Evolutionary conservation across 1,284 basidiomycete species (phyloP), one percentile per base, ranked within the genome.

Genomic region (Naganishia albida): DNA sequence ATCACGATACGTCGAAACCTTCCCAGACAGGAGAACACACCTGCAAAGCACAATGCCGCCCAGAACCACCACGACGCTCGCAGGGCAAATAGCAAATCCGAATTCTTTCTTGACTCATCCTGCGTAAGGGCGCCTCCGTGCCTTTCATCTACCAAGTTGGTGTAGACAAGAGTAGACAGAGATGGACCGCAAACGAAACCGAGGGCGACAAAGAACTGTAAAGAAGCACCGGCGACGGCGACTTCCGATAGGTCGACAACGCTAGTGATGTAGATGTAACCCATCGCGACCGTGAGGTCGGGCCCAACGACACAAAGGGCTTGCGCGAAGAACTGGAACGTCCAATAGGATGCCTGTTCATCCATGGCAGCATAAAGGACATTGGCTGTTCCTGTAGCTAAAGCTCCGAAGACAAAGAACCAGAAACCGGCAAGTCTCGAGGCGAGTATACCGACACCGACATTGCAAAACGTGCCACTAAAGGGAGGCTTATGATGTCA

Each of bases 381-480:
- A 50, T 60, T 60, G 20, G 56, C 44, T 48, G 34, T 46, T 20
- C 30, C 56, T 7, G 56, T 49, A 7, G 20, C 20, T n/a, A 23
- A 38, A 15, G 44, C 34, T 13, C 56, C 46, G 34, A 38, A 28
- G 7, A 49, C n/a, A 20, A 39, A 50, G 34, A 49, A 39, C 56
- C 56, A 60, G 28, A n/a, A 18, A 13, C 43, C 43, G 16, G 55
- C 44, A 12, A 57, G 34, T 46, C 34, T 57, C 7, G 43, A 46
- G 28, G 43, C 43, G 7, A 57, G 43, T 46, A 34, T 26, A n/a
- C 55, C 55, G 20, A 46, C 44, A 8, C 16, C 42, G 28, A 57
- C 44, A 55, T 90, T 91, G 72, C 87, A 89, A 8, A 86, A 56
- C 18, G 87, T 71, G 8, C 90, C 90, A 8, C 83, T 84, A 34